Evolutionary conservation across 2,329 filamentous ascomycete species (phyloP).

Genomic region (Microcera coccophila): DNA sequence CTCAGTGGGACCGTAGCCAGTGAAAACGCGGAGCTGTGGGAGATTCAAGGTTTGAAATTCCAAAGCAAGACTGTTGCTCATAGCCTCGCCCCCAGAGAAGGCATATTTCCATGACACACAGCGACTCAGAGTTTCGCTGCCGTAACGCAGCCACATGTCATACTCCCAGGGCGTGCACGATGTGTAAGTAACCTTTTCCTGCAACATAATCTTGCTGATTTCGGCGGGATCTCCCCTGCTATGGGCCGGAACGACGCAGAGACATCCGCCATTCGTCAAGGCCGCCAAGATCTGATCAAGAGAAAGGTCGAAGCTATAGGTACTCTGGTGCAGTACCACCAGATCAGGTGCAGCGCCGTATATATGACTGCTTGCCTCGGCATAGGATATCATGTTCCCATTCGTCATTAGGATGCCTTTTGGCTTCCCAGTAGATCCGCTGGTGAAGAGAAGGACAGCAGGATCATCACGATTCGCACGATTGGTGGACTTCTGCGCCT

Average conservation of each 20-base stretch:
- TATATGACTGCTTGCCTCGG: slow-evolving; percentile 20
- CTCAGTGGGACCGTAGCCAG: no score
- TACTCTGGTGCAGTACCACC: slow-evolving; percentile 27
- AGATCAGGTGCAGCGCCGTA: slow-evolving; percentile 20
- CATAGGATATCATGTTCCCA: slow-evolving; percentile 23
- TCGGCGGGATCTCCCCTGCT: slow-evolving; percentile 3
- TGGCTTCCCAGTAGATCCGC: slow-evolving; percentile 33
- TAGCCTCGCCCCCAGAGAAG: no score
- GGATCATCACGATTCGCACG: not conserved
- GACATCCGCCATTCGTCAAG: slow-evolving; percentile 1
- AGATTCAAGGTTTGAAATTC: no score
- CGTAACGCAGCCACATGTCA: slow-evolving; percentile 7
- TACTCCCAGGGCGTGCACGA: slow-evolving; percentile 7
- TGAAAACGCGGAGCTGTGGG: no score
- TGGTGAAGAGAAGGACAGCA: slow-evolving; percentile 29
- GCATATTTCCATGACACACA: no score
- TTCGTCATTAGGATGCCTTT: slow-evolving; percentile 40
- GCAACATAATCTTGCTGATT: slow-evolving; percentile 1
- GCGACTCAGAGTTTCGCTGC: no score
- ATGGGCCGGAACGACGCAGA: slow-evolving; percentile 2
- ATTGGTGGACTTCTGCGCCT: not conserved
- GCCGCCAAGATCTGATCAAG: slow-evolving; percentile 6
- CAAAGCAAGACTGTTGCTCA: no score
- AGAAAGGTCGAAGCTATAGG: slow-evolving; percentile 8
- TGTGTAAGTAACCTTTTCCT: slow-evolving; percentile 8